Evolutionary conservation across 1,284 basidiomycete genomes (phyloP).

Genomic region (Microstroma glucosiphilum): DNA sequence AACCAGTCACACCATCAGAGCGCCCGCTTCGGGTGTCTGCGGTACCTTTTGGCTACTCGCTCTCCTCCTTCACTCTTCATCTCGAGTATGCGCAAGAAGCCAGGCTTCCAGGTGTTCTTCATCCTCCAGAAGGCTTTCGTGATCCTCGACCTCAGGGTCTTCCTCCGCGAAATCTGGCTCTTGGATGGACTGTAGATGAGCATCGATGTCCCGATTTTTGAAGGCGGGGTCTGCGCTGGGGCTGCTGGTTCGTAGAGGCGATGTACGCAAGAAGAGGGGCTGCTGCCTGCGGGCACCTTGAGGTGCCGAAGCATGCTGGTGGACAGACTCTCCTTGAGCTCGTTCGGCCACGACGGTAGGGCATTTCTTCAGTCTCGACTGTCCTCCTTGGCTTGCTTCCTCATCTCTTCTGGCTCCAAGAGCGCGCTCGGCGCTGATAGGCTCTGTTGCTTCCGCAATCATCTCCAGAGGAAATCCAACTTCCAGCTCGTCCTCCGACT

Average conservation of each 20-base stretch:
- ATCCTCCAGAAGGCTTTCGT: slow-evolving; percentile 3
- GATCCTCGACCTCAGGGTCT: slow-evolving; percentile 1
- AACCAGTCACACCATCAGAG: neutral
- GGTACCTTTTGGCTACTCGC: neutral
- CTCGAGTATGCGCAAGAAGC: slow-evolving; percentile 6
- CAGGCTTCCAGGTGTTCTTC: slow-evolving; percentile 8
- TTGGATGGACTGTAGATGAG: neutral
- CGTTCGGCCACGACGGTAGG: too few species aligned
- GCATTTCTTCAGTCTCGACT: too few species aligned
- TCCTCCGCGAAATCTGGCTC: neutral
- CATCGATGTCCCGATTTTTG: neutral
- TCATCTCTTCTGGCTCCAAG: too few species aligned
- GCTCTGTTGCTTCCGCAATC: too few species aligned
- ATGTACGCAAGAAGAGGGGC: too few species aligned
- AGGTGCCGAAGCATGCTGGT: too few species aligned
- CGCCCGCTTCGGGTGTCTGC: neutral
- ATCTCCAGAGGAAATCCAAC: too few species aligned
- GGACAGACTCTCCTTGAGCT: too few species aligned
- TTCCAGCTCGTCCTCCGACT: too few species aligned
- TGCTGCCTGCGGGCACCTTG: too few species aligned
- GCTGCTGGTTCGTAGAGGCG: neutral
- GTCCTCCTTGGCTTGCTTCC: too few species aligned
- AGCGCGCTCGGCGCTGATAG: too few species aligned
- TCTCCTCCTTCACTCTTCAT: neutral
- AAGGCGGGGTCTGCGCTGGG: neutral